Conservation (phyloP, 2,329 filamentous ascomycete genomes). For the Claviceps maximensis region DNA sequence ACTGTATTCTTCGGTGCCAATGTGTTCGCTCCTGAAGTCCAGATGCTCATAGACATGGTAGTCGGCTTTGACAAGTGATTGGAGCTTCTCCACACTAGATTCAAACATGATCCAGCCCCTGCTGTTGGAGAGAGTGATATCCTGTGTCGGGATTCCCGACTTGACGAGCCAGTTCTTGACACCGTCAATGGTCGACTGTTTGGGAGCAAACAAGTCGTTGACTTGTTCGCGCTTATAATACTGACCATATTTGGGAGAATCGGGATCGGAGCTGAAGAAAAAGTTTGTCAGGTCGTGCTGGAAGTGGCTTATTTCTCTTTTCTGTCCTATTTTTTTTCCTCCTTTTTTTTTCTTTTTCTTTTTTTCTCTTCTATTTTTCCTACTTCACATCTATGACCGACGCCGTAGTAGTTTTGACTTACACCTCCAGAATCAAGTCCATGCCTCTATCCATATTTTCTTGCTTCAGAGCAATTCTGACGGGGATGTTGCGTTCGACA, state of each 20-base stretch:
- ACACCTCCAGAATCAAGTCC: conserved; percentile 28
- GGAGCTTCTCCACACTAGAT: conserved; percentile 38
- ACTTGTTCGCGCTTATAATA: conserved; percentile 33
- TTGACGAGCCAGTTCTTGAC: conserved; percentile 40
- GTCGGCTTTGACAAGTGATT: conserved; percentile 37
- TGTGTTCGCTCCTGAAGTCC: conserved; percentile 18
- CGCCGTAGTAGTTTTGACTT: background rate
- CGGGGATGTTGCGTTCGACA: conserved; percentile 15
- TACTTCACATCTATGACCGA: background rate
- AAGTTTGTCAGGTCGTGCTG: background rate
- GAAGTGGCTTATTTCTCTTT: background rate
- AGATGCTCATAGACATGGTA: conserved; percentile 37
- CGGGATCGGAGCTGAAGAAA: conserved; percentile 23
- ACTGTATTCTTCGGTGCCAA: conserved; percentile 29
- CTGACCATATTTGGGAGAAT: conserved; percentile 30
- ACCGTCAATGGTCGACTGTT: conserved; percentile 30
- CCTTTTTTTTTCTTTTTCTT: too few species aligned
- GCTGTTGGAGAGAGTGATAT: conserved; percentile 35
- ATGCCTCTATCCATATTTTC: conserved; percentile 32
- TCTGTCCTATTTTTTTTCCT: background rate
- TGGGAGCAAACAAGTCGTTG: conserved; percentile 28
- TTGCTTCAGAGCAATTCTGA: conserved; percentile 31
- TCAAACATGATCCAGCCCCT: conserved; percentile 42
- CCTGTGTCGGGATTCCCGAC: conserved; percentile 33
- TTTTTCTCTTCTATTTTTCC: background rate